Evolutionary conservation across 768 basidiomycete genomes (phyloP).

Genomic region (Boletus barrowsii): DNA sequence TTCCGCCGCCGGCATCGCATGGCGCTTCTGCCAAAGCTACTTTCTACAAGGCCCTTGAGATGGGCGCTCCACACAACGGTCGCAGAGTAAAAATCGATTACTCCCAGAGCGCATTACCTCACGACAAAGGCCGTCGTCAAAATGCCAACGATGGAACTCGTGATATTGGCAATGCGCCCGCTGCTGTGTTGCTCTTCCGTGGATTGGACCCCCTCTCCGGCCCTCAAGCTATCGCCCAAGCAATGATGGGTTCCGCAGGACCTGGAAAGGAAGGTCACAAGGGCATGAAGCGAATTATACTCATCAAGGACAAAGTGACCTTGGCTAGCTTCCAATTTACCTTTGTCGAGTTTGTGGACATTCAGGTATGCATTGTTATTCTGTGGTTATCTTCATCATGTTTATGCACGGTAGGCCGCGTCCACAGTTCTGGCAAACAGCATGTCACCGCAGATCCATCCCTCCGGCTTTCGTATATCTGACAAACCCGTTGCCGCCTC

Average conservation of each 20-base stretch:
- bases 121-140: conserved; percentile 62
- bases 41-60: conserved; percentile 74
- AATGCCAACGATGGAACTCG: conserved; percentile 90
- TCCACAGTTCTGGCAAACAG: conserved; percentile 77
- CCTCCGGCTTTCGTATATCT: conserved; percentile 91
- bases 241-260: conserved; percentile 82
- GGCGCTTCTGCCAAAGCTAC: conserved; percentile 71
- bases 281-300: conserved; percentile 83
- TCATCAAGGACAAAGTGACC: conserved; percentile 86
- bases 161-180: conserved; percentile 87
- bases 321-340: conserved; percentile 90
- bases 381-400: not conserved
- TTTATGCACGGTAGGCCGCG: conserved; percentile 58
- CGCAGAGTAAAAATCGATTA: conserved; percentile 95
- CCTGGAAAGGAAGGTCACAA: conserved; percentile 71
- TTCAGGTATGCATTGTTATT: conserved; percentile 51
- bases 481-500: conserved; percentile 87
- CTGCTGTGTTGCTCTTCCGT: conserved; percentile 82
- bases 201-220: conserved; percentile 86
- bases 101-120: conserved; percentile 78
- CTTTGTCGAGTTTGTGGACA: conserved; percentile 88
- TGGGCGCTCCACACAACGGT: conserved; percentile 68
- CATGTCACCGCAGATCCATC: conserved; percentile 84
- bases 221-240: conserved; percentile 82
- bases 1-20: conserved; percentile 88